These are phyloP conservation scores for Starmera amethionina DNA, from an alignment of 805 yeast species.

Conservation along the genomic window DNA sequence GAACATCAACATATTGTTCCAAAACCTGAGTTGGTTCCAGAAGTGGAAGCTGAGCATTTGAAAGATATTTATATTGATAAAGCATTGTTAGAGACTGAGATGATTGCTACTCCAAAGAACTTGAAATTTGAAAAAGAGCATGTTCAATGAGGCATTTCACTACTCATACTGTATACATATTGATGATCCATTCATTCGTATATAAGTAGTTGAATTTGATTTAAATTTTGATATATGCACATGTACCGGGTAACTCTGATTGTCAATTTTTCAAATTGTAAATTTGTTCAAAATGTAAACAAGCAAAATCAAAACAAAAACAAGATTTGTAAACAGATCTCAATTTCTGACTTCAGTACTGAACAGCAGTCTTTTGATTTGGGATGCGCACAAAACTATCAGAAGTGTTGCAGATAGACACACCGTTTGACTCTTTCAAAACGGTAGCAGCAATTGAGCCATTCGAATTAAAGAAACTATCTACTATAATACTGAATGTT, in stretches of 20 bases:
- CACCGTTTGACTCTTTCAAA: slow-evolving; percentile 17
- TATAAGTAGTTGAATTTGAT: too few relatives aligned
- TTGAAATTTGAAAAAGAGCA: slow-evolving; percentile 2
- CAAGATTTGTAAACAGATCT: slow-evolving; percentile 1
- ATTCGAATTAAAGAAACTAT: slow-evolving; percentile 12
- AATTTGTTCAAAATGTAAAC: slow-evolving; percentile 2
- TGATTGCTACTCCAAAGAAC: slow-evolving; percentile 2
- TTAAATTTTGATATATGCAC: too few relatives aligned
- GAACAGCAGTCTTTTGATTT: not conserved
- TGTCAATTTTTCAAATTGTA: too few relatives aligned
- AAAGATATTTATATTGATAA: too few relatives aligned
- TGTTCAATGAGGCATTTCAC: not conserved
- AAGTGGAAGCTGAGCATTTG: too few relatives aligned
- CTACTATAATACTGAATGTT: slow-evolving; percentile 13
- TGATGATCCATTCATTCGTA: too few relatives aligned
- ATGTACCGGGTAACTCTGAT: too few relatives aligned
- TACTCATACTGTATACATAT: too few relatives aligned
- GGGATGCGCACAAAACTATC: slow-evolving; percentile 6
- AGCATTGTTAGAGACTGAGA: too few relatives aligned
- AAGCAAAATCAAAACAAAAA: slow-evolving; percentile 1
- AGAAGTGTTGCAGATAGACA: slow-evolving; percentile 12
- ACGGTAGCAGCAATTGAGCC: slow-evolving; percentile 16
- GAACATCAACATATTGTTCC: slow-evolving; percentile 8
- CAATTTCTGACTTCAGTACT: not conserved
- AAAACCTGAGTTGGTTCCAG: too few relatives aligned